Conservation (phyloP, 495 filamentous ascomycete genomes). For the Aspergillus coremiiformis region DNA sequence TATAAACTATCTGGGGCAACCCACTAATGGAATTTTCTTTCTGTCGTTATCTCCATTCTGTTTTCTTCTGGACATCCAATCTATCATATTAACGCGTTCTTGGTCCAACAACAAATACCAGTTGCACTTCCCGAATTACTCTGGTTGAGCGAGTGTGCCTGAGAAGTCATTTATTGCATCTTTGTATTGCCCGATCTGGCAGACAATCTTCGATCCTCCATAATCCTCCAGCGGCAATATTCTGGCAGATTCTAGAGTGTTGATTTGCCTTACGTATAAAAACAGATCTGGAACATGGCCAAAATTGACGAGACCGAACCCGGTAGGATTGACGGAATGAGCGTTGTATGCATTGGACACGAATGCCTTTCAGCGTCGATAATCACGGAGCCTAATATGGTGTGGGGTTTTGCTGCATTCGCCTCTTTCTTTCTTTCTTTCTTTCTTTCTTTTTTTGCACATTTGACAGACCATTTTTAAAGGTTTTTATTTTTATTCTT, state of each 20-base stretch:
- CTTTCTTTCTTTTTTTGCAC: not conserved
- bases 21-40: slow-evolving; percentile 27
- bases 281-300: not conserved
- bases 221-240: not conserved
- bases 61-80: not conserved
- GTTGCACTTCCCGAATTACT: not conserved
- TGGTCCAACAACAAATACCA: slow-evolving; percentile 2
- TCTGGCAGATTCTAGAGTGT: not conserved
- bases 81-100: slow-evolving; percentile 1
- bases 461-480: slow-evolving; percentile 7
- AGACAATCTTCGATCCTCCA: not conserved
- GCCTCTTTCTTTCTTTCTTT: slow-evolving; percentile 1
- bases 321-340: slow-evolving; percentile 14
- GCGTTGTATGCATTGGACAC: slow-evolving; percentile 1
- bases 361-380: slow-evolving; percentile 17
- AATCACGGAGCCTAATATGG: slow-evolving; percentile 21
- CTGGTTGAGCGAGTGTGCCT: not conserved
- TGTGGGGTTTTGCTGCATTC: slow-evolving; percentile 17
- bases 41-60: slow-evolving; percentile 18
- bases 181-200: not conserved
- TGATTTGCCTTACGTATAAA: not conserved
- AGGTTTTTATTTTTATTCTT: too few relatives aligned
- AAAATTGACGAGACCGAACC: not conserved
- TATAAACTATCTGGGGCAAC: slow-evolving; percentile 32
- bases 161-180: not conserved